A percentile compares a stretch with the other conserved stretches of the same genome.
These are phyloP conservation scores for Talaromyces sp. DNA, from an alignment of 2,329 filamentous ascomycete species.

Conservation along the genomic window DNA sequence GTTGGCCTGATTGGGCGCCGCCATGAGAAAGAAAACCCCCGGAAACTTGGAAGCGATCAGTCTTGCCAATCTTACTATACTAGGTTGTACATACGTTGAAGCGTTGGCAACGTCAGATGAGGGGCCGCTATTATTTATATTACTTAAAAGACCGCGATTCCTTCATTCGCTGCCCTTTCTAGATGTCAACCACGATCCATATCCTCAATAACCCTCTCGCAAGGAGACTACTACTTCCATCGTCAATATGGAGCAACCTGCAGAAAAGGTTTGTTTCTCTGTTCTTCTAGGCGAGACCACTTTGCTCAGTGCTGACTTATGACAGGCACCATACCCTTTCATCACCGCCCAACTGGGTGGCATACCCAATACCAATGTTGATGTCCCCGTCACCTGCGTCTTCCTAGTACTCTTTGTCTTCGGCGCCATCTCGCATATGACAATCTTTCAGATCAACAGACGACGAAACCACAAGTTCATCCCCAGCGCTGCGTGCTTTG, in stretches of 20 bases:
- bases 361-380: slow-evolving; percentile 52
- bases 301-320: background rate
- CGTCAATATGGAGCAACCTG: background rate
- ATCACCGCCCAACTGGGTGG: slow-evolving; percentile 35
- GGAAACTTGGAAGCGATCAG: background rate
- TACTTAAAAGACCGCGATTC: background rate
- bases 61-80: background rate
- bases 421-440: slow-evolving; percentile 42
- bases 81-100: background rate
- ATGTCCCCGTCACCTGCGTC: slow-evolving; percentile 62
- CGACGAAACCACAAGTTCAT: slow-evolving; percentile 45
- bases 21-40: background rate
- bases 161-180: background rate
- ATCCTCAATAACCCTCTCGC: background rate
- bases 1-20: background rate
- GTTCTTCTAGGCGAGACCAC: background rate
- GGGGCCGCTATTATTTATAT: background rate
- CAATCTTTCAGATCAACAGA: slow-evolving; percentile 41
- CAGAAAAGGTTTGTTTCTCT: background rate
- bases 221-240: background rate
- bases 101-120: background rate
- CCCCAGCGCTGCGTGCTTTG: slow-evolving; percentile 42
- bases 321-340: slow-evolving; percentile 27
- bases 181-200: background rate
- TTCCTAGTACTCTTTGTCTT: slow-evolving; percentile 51